A percentile compares a stretch with the other conserved stretches of the same genome.
phyloP scores from a whole-genome alignment of 768 basidiomycete species.

The Suillus lakei region DNA sequence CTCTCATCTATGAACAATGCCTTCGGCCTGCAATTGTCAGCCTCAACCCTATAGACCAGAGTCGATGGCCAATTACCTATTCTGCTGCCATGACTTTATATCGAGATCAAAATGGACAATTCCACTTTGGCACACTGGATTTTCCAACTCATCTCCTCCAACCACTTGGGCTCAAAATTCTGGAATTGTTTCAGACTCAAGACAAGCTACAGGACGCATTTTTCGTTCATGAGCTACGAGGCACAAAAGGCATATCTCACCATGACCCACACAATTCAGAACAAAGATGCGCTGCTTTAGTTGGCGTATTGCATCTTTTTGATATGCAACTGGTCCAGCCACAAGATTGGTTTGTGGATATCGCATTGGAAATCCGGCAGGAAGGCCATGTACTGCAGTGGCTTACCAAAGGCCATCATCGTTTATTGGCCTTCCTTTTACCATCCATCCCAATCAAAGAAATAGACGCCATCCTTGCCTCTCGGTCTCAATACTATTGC shows the following conservation, averaged over 20 bases:
- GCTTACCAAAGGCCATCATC: not conserved
- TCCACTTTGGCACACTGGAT: not conserved
- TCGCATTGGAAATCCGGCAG: not conserved
- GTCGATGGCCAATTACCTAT: conserved; percentile 13
- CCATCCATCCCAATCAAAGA: not conserved
- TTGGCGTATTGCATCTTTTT: not conserved
- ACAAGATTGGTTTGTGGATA: not conserved
- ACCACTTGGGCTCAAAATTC: not conserved
- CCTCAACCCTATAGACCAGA: conserved; percentile 10
- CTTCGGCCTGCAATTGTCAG: conserved; percentile 1
- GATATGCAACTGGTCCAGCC: not conserved
- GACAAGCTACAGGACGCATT: not conserved
- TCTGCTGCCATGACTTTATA: not conserved
- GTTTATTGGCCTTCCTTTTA: not conserved
- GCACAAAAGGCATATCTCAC: too few species aligned
- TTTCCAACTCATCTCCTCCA: conserved; percentile 1
- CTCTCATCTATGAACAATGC: conserved; percentile 7
- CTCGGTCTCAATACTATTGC: not conserved
- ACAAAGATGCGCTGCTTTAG: too few species aligned
- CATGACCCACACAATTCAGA: too few species aligned
- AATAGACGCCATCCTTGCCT: not conserved
- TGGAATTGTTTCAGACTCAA: not conserved
- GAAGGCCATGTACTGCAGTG: not conserved
- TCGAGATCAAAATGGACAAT: not conserved
- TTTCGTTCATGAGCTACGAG: not conserved